Evolutionary conservation across 2,329 filamentous ascomycete species (phyloP).

Genomic region (Didymella pomorum): DNA sequence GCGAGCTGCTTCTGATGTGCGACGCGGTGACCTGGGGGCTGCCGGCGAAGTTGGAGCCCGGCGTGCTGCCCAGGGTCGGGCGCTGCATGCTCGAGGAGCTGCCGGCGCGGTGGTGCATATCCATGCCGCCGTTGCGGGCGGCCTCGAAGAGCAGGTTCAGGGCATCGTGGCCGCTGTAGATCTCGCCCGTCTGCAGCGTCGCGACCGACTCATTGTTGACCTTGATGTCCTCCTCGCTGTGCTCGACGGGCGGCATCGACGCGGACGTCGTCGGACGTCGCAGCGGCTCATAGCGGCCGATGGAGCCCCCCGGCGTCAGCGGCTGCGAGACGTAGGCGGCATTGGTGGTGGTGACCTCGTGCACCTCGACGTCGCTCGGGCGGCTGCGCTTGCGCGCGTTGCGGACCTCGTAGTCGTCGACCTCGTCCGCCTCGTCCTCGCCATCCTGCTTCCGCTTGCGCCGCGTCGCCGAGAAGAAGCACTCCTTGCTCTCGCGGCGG

Average conservation of each 20-base stretch:
- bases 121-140: conserved; percentile 62
- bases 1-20: conserved; percentile 37
- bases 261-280: conserved; percentile 63
- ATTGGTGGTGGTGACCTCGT: conserved; percentile 34
- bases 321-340: conserved; percentile 57
- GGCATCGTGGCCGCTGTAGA: conserved; percentile 92
- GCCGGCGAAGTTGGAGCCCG: conserved; percentile 45
- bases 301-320: conserved; percentile 70
- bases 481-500: conserved; percentile 93
- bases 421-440: conserved; percentile 55
- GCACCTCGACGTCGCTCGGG: conserved; percentile 54
- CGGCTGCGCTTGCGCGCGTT: conserved; percentile 76
- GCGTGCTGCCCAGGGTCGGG: conserved; percentile 45
- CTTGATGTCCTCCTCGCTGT: conserved; percentile 63
- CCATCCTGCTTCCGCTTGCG: conserved; percentile 81
- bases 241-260: conserved; percentile 36
- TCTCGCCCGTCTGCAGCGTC: conserved; percentile 68
- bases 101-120: conserved; percentile 57
- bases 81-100: conserved; percentile 54
- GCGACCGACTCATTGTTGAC: conserved; percentile 68
- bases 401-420: conserved; percentile 71
- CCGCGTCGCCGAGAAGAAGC: conserved; percentile 93
- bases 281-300: conserved; percentile 71
- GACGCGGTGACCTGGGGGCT: conserved; percentile 42
- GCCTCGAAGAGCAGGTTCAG: conserved; percentile 91